phyloP scores from a whole-genome alignment of 1,139 yeast species.

The Saccharomycopsis hybrid region DNA sequence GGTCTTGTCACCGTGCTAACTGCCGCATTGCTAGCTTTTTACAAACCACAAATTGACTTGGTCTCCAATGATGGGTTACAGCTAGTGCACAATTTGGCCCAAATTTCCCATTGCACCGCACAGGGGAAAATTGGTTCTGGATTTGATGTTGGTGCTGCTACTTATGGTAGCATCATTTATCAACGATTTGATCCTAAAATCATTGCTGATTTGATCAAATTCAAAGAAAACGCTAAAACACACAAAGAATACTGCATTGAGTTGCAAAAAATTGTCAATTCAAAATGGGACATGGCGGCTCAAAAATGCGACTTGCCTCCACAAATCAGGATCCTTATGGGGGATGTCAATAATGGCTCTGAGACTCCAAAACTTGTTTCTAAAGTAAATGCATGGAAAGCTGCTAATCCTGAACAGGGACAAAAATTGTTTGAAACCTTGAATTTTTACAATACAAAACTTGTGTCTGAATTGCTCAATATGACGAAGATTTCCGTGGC shows the following conservation, averaged over 20 bases:
- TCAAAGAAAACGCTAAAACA: conserved; percentile 17
- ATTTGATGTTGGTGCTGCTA: conserved; percentile 94
- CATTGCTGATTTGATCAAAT: conserved; percentile 36
- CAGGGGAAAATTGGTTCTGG: conserved; percentile 96
- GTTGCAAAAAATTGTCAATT: conserved; percentile 38
- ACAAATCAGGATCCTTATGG: conserved; percentile 70
- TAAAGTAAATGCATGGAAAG: conserved; percentile 67
- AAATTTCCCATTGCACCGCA: conserved; percentile 86
- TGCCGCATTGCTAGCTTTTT: conserved; percentile 55
- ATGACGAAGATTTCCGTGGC: conserved; percentile 33
- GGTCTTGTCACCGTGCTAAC: conserved; percentile 81
- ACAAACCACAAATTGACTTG: conserved; percentile 33
- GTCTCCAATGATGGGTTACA: conserved; percentile 24
- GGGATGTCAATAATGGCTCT: conserved; percentile 88
- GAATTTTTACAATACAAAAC: conserved; percentile 48
- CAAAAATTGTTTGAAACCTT: conserved; percentile 46
- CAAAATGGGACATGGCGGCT: conserved; percentile 52
- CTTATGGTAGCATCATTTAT: conserved; percentile 82
- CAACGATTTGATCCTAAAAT: conserved; percentile 58
- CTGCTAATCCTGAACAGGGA: conserved; percentile 45
- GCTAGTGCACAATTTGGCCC: conserved; percentile 72
- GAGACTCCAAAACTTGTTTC: conserved; percentile 89
- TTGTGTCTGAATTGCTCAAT: conserved; percentile 42
- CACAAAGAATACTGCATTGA: conserved; percentile 25
- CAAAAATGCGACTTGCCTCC: conserved; percentile 59